Evolutionary conservation across 441 rosid species (phyloP).

Genomic region (Croton laevigatus): DNA sequence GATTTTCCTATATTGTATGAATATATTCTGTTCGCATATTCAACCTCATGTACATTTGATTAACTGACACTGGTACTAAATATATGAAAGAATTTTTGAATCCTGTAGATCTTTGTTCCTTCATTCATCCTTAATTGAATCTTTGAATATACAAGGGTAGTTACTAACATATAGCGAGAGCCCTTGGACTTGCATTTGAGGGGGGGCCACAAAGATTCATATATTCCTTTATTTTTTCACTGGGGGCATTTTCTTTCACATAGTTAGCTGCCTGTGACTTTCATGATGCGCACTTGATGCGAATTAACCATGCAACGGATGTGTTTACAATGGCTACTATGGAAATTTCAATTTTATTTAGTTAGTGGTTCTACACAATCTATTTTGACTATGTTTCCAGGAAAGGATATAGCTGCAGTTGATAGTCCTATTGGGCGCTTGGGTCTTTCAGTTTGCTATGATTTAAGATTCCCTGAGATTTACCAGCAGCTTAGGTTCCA

Average conservation of each 20-base stretch:
- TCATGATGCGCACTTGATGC: neutral
- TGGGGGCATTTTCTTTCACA: neutral
- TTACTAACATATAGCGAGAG: no score
- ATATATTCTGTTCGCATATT: neutral
- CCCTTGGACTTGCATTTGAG: no score
- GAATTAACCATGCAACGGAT: neutral
- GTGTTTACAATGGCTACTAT: neutral
- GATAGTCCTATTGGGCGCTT: slow-evolving; percentile 87
- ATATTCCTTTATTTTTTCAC: neutral
- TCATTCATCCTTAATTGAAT: neutral
- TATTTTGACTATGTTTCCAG: slow-evolving; percentile 30
- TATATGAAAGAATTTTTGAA: neutral
- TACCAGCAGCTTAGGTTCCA: slow-evolving; percentile 88
- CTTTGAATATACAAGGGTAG: slow-evolving; percentile 1
- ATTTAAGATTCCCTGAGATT: slow-evolving; percentile 90
- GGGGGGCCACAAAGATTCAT: no score
- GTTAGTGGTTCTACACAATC: neutral
- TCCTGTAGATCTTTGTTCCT: neutral
- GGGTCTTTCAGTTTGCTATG: slow-evolving; percentile 92
- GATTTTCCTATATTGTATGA: neutral
- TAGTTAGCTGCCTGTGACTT: neutral
- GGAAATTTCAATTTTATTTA: neutral
- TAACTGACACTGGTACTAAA: neutral
- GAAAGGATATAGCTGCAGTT: slow-evolving; percentile 61
- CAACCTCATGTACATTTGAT: slow-evolving; percentile 1